Evolutionary conservation across 2,329 filamentous ascomycete species (phyloP).

Genomic region (Clathrospora elynae): DNA sequence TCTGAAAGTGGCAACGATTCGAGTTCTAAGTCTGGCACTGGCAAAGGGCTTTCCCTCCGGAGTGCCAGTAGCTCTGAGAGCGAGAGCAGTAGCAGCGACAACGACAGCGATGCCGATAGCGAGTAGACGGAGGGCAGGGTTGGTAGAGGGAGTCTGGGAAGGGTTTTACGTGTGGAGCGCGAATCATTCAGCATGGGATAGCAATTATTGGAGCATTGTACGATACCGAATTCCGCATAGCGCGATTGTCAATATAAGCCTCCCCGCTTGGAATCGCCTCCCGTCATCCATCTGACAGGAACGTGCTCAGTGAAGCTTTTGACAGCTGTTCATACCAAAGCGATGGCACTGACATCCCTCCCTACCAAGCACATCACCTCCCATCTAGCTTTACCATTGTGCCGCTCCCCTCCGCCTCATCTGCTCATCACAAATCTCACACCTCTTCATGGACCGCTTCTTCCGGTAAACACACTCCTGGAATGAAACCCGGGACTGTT

Average conservation of each 20-base stretch:
- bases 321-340: background rate
- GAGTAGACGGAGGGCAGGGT: slow-evolving; percentile 7
- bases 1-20: slow-evolving; percentile 15
- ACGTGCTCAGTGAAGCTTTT: background rate
- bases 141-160: background rate
- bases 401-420: slow-evolving; percentile 29
- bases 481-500: no score
- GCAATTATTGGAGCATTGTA: no score
- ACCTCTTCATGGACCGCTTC: slow-evolving; percentile 30
- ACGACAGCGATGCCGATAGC: slow-evolving; percentile 16
- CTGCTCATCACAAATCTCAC: slow-evolving; percentile 18
- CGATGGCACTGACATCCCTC: slow-evolving; percentile 21
- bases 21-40: slow-evolving; percentile 13
- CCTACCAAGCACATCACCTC: slow-evolving; percentile 30
- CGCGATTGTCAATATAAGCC: slow-evolving; percentile 1
- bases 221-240: slow-evolving; percentile 14
- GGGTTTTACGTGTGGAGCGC: background rate
- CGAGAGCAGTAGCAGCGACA: slow-evolving; percentile 21
- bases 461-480: slow-evolving; percentile 25
- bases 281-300: background rate
- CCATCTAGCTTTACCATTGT: slow-evolving; percentile 23
- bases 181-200: no score
- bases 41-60: slow-evolving; percentile 8
- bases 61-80: slow-evolving; percentile 14
- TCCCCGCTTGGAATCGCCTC: slow-evolving; percentile 9